These are phyloP conservation scores for Colletotrichum lini DNA, from an alignment of 2,329 filamentous ascomycete genomes.

Conservation along the genomic window DNA sequence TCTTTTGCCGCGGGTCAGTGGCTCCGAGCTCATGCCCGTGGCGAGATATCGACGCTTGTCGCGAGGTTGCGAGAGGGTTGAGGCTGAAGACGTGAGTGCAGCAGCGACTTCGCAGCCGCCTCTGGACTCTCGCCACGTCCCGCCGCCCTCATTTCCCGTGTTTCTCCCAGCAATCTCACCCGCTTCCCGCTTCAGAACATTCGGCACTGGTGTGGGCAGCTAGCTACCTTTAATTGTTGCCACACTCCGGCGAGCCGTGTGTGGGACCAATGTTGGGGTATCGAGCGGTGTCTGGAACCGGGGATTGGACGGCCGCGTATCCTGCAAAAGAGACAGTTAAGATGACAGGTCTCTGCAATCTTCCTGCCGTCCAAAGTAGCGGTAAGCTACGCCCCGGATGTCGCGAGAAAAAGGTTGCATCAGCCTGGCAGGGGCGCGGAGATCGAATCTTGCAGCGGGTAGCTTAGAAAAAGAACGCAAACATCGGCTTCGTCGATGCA, in stretches of 20 bases:
- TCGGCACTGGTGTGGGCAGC: neutral
- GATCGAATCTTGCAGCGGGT: slow-evolving; percentile 38
- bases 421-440: slow-evolving; percentile 26
- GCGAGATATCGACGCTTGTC: neutral
- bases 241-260: neutral
- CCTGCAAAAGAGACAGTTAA: slow-evolving; percentile 9
- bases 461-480: slow-evolving; percentile 11
- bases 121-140: slow-evolving; percentile 9
- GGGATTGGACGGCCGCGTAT: slow-evolving; percentile 17
- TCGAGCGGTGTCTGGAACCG: slow-evolving; percentile 22
- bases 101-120: slow-evolving; percentile 11
- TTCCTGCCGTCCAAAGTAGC: slow-evolving; percentile 28
- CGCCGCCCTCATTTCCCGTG: neutral
- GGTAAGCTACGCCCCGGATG: slow-evolving; percentile 36
- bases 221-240: neutral
- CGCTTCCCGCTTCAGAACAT: neutral
- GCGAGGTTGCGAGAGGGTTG: slow-evolving; percentile 37
- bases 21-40: neutral
- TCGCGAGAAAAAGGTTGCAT: slow-evolving; percentile 12
- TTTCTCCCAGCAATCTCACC: slow-evolving; percentile 7
- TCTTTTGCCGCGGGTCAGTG: slow-evolving; percentile 14
- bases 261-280: no score
- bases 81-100: slow-evolving; percentile 26
- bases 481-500: slow-evolving; percentile 18
- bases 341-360: slow-evolving; percentile 24